Base-by-base conservation (phyloP, 1,284 basidiomycete genomes). In the Apiotrichum brassicae region DNA sequence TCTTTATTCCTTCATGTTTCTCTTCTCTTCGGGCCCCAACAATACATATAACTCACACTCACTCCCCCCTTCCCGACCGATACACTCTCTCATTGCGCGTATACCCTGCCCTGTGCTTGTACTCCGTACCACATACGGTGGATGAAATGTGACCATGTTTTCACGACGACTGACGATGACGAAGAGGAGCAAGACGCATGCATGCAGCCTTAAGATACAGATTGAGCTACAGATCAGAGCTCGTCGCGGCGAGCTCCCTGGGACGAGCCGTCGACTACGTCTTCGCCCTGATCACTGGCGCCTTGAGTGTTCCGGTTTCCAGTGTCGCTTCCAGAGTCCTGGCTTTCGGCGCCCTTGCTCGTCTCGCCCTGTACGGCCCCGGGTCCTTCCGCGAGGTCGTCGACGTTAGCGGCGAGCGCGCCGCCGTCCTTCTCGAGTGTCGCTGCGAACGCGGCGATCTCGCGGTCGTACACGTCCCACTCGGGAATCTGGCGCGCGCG, bases 401-500 rank as follows among this genome's bases (percentile, higher is more conserved):
- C 85, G 9, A 83, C 79, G 70, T 86, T 85, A 2, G 81, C 83
- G 4, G 82, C 81, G 13, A 83, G 79, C 28, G 82, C 80, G 4
- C 41, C 53, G 33, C 50, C 61, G 32, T 57, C 48, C n/a, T 47
- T 50, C 26, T 57, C 53, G 34, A 90, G 75, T 43, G 78, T 76
- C 18, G 81, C 78, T 1, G 84, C 82, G 58, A 93, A 87, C 24
- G 72, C 52, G 7, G 71, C 71, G n/a, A 74, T 70, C 50, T 74
- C 71, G 43, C 57, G 61, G 55, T 97, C 94, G 65, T 97, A 97
- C 39, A 80, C 79, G 53, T 93, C 91, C 95, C 94, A 98, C 71
- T 98, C 94, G 0, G 94, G 93, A 46, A 98, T 97, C 63, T 93
- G 84, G 33, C 93, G 81, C 1, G 94, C 95, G 28, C 94, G 81